These are phyloP conservation scores for Phoma herbarum DNA, from an alignment of 2,329 filamentous ascomycete genomes.

Conservation along the genomic window DNA sequence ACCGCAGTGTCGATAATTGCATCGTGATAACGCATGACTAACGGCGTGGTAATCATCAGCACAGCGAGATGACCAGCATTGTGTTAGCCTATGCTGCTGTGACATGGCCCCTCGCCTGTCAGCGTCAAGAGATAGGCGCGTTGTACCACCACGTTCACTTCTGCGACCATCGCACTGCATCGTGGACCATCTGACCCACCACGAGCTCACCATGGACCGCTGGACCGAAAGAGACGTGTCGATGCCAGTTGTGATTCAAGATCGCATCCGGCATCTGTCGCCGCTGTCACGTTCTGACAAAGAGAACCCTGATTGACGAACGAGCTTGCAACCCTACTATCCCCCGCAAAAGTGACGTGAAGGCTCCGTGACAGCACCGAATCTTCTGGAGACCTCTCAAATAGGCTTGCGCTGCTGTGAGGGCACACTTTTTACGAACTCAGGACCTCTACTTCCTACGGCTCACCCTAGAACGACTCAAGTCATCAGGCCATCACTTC, in stretches of 20 bases:
- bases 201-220: conserved; percentile 24
- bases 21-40: conserved; percentile 14
- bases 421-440: not conserved
- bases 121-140: conserved; percentile 34
- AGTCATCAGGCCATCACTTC: conserved; percentile 24
- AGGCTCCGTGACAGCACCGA: conserved; percentile 10
- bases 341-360: conserved; percentile 35
- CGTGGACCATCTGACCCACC: conserved; percentile 31
- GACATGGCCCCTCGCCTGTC: conserved; percentile 32
- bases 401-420: conserved; percentile 26
- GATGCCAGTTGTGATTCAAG: conserved; percentile 18
- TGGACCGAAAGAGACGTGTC: conserved; percentile 16
- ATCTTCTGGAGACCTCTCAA: conserved; percentile 19
- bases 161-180: conserved; percentile 37
- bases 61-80: conserved; percentile 5
- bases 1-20: conserved; percentile 2
- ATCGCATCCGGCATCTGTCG: conserved; percentile 31
- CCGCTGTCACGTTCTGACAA: conserved; percentile 37
- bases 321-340: conserved; percentile 23
- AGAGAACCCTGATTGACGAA: conserved; percentile 34
- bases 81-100: conserved; percentile 38
- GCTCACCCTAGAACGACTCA: conserved; percentile 19
- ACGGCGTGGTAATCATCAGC: conserved; percentile 15
- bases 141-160: conserved; percentile 46
- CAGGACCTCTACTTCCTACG: conserved; percentile 15